Base-by-base conservation (phyloP, 2,329 filamentous ascomycete species). In the Plectosphaerella plurivora region DNA sequence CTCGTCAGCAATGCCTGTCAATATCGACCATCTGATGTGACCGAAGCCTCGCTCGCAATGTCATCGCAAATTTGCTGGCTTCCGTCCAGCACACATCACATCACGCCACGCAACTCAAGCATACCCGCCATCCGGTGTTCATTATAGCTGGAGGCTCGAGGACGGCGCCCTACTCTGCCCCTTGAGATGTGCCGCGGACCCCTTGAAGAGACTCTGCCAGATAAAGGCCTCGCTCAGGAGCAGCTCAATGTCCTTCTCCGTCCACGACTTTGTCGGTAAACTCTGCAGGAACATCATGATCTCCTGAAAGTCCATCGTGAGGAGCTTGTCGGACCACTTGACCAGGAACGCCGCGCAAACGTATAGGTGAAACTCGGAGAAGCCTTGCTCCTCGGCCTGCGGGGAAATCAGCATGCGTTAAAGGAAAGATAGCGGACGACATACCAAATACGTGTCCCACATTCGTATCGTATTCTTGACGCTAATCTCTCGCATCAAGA, bases 281-380 rank as follows among this genome's bases (percentile, higher is more conserved):
- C 91, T 89, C 72, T 99, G 94, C 51, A 99, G 75, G 66, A 99
- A 99, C 93, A 99, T 99, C 92, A 99, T 97, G 54, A 96, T 87
- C 69, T 97, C 93, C 74, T 97, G 81, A 60, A 97, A 97, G 68
- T 99, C 94, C 93, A 97, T 97, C 69, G 91, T 94, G 55, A 93
- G 81, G 45, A 99, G 79, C 67, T 95, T 91, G 60, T 94, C 88
- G 7, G 93, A 96, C 95, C 95, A 99, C 70, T 99, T 99, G 50
- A 97, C 94, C 24, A 99, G 78, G 67, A 99, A 97, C 5, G 94
- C 94, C 22, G 94, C 94, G 69, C 95, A 99, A 39, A 99, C 94
- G 67, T 99, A 99, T 54, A 99, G 83, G 67, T 99, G 94, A 68
- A 99, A 99, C 64, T 95, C 91, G 4, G 93, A 97, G 72, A 99